phyloP scores from a whole-genome alignment of 345 rosid species.

The Turritis glabra region DNA sequence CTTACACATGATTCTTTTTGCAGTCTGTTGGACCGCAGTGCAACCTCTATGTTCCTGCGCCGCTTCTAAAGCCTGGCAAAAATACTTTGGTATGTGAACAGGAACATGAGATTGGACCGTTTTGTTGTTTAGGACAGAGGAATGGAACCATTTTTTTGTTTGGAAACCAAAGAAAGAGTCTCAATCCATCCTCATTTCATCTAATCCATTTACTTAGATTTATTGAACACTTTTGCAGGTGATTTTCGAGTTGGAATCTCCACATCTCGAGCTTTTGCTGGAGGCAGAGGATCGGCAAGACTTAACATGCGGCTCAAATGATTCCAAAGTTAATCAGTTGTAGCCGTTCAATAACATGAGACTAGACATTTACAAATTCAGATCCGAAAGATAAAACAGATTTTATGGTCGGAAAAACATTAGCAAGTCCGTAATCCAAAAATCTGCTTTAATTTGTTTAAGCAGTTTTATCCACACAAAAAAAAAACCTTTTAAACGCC shows the following conservation, averaged over 20 bases:
- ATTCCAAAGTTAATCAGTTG: conserved; percentile 43
- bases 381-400: not conserved
- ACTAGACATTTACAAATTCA: not conserved
- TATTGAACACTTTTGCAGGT: conserved; percentile 45
- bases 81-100: conserved; percentile 57
- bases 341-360: not conserved
- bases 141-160: not conserved
- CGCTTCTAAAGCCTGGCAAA: conserved; percentile 63
- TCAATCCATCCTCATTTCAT: not conserved
- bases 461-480: not conserved
- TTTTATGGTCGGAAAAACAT: not conserved
- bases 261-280: conserved; percentile 46
- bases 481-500: not conserved
- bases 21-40: conserved; percentile 90
- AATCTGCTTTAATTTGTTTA: not conserved
- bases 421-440: not conserved
- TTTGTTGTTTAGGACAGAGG: not conserved
- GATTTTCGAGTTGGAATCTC: conserved; percentile 72
- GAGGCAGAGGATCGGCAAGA: conserved; percentile 55
- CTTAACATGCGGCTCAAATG: conserved; percentile 59
- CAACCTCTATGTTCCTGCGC: conserved; percentile 79
- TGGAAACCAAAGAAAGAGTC: not conserved
- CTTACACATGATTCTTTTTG: conserved; percentile 25
- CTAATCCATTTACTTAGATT: not conserved
- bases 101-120: not conserved